These are phyloP conservation scores for Oxytropis ochrocephala DNA, from an alignment of 306 rosid genomes.

Conservation along the genomic window DNA sequence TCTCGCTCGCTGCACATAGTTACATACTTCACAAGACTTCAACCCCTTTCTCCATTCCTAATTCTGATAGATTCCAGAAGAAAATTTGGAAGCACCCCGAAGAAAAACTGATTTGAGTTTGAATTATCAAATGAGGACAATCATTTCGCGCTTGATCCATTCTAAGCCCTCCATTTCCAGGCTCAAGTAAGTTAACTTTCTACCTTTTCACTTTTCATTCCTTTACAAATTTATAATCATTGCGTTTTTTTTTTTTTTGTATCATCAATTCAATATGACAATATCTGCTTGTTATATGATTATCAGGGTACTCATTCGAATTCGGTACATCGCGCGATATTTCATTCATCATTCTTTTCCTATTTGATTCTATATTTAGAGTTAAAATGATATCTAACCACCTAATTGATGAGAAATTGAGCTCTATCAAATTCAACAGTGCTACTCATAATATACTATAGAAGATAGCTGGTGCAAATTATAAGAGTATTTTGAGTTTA, in stretches of 20 bases:
- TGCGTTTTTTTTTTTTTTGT: background rate
- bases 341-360: background rate
- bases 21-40: background rate
- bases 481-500: background rate
- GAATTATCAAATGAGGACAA: conserved; percentile 48
- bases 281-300: background rate
- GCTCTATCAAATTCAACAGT: background rate
- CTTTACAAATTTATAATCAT: background rate
- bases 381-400: background rate
- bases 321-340: background rate
- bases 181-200: conserved; percentile 33
- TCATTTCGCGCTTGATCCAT: conserved; percentile 62
- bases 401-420: background rate
- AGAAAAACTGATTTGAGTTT: background rate
- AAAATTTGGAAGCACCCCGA: background rate
- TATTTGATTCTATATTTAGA: background rate
- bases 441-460: background rate
- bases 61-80: background rate
- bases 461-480: background rate
- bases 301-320: background rate
- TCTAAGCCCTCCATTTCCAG: conserved; percentile 47
- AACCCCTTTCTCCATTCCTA: background rate
- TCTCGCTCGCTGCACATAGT: background rate
- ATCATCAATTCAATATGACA: background rate
- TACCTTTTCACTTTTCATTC: background rate